phyloP scores from a whole-genome alignment of 306 rosid genomes.

The Herpetospermum pedunculosum region DNA sequence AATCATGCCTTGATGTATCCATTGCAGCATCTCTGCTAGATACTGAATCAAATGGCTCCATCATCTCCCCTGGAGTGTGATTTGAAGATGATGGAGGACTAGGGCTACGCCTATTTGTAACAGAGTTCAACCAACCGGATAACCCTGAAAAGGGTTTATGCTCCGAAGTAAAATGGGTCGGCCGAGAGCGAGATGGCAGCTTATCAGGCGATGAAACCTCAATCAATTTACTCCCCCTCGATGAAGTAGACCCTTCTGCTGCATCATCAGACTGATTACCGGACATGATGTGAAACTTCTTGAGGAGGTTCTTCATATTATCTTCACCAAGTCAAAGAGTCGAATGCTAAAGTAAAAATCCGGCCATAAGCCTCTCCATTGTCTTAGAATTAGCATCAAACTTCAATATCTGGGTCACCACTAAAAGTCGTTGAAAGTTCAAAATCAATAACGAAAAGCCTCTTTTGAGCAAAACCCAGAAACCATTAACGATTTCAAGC shows the following conservation, averaged over 20 bases:
- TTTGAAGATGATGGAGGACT: constrained; percentile 39
- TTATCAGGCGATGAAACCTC: constrained; percentile 44
- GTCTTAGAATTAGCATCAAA: constrained; percentile 59
- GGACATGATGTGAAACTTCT: constrained; percentile 80
- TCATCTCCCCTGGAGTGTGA: constrained; percentile 31
- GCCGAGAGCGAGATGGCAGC: constrained; percentile 21
- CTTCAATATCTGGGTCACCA: constrained; percentile 23
- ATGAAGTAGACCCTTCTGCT: constrained; percentile 54
- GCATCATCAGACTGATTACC: constrained; percentile 35
- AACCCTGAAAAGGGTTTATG: constrained; percentile 53
- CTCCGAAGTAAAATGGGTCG: constrained; percentile 39
- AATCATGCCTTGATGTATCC: constrained; percentile 48
- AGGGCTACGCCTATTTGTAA: constrained; percentile 40
- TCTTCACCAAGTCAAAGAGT: constrained; percentile 18
- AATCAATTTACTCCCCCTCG: constrained; percentile 39
- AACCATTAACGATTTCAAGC: constrained; percentile 25
- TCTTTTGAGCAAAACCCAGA: constrained; percentile 20
- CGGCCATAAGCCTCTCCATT: constrained; percentile 57
- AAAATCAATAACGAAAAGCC: constrained; percentile 19
- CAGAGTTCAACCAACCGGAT: constrained; percentile 69
- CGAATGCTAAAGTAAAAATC: constrained; percentile 39
- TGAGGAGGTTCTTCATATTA: constrained; percentile 82
- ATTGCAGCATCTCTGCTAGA: constrained; percentile 39
- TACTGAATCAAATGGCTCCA: constrained; percentile 43
- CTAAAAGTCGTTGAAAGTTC: constrained; percentile 14